Base-by-base conservation (phyloP, 2,329 filamentous ascomycete genomes). In the Diaporthe sp. region DNA sequence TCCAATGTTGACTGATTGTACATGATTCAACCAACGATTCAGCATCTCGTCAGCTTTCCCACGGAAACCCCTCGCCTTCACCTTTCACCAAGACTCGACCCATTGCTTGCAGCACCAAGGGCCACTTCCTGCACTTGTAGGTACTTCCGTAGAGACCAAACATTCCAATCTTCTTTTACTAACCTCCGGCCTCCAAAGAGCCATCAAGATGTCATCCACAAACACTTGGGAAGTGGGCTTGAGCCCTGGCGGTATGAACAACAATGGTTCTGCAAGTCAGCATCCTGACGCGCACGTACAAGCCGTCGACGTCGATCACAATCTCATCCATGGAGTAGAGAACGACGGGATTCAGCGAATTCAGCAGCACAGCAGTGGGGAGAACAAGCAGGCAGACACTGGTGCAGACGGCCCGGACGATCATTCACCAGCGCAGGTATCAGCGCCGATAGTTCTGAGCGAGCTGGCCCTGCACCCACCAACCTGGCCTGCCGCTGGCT, bases 271-370 rank as follows among this genome's bases (percentile, higher is more conserved):
- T 8, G 22, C 49, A 25, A n/a, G 49, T 51, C 49, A 51, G 1
- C 13, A 6, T 10, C 10, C n/a, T 25, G 12, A 5, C 0, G 25
- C 25, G 0, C 2, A 0, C 37, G 37, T 4, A 39, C 37, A 12
- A 10, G 51, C 25, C 13, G 13, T 28, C 25, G n/a, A 53, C 51
- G 12, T 15, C 51, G 12, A 0, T 25, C 51, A 53, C 5, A n/a
- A 12, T 6, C 51, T 28, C n/a, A 13, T 25, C 25, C 1, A 53
- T 5, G 25, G 25, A 28, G 3, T 22, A 8, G 10, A 53, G 4
- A 28, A 15, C n/a, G n/a, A 53, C 25, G 2, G 28, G 25, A 28
- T 7, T 1, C 51, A 28, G 25, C 51, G 1, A 28, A 53, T 3
- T 4, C 0, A 12, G 12, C 51, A 28, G 51, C 10, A 53, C 0